Conservation (phyloP, 1,284 basidiomycete species). For the Microbotryomycetes sp. region DNA sequence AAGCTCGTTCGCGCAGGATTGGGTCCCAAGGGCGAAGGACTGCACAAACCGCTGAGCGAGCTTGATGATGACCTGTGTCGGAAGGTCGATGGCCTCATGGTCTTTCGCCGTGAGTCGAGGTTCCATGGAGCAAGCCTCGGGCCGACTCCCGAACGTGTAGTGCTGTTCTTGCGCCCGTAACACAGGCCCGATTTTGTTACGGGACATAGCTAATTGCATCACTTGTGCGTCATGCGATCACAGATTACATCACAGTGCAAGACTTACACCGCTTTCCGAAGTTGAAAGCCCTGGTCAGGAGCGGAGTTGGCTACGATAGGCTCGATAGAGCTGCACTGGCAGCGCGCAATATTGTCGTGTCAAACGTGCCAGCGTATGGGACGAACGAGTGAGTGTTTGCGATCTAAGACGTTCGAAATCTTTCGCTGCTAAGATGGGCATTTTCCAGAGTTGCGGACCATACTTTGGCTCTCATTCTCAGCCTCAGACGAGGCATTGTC, state of each 20-base stretch:
- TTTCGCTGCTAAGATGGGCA: too few relatives aligned
- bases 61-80: conserved; percentile 17
- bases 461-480: conserved; percentile 1
- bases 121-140: too few relatives aligned
- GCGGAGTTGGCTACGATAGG: conserved; percentile 32
- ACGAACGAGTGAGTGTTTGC: neutral
- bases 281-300: conserved; percentile 23
- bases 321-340: conserved; percentile 28
- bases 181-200: too few relatives aligned
- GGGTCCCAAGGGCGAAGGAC: conserved; percentile 9
- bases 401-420: neutral
- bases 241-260: conserved; percentile 12
- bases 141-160: too few relatives aligned
- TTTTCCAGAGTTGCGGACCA: conserved; percentile 7
- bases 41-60: conserved; percentile 7
- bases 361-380: conserved; percentile 27
- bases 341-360: conserved; percentile 21
- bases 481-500: conserved; percentile 13
- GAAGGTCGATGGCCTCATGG: conserved; percentile 19
- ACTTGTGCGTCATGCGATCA: too few relatives aligned
- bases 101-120: too few relatives aligned
- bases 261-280: conserved; percentile 29
- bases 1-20: conserved; percentile 13
- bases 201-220: too few relatives aligned
- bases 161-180: too few relatives aligned